Evolutionary conservation across 1,284 basidiomycete genomes (phyloP).

Genomic region (Fomitiporia mediterranea): DNA sequence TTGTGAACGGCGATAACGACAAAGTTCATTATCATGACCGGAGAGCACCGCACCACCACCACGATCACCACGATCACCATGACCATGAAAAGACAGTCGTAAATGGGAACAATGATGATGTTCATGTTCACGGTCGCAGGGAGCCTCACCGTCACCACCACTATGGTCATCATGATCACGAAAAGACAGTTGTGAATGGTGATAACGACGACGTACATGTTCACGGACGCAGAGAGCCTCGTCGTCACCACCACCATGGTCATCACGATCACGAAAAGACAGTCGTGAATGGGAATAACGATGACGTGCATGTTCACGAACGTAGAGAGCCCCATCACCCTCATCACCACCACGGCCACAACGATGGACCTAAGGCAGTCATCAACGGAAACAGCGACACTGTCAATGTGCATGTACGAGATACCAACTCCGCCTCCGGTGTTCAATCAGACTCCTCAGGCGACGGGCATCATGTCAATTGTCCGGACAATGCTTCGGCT

Average conservation of each 20-base stretch:
- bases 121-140: constrained; percentile 21
- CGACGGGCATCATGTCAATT: background rate
- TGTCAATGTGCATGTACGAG: background rate
- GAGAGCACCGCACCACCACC: constrained; percentile 18
- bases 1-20: constrained; percentile 27
- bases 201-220: constrained; percentile 26
- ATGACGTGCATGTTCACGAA: constrained; percentile 20
- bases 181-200: constrained; percentile 24
- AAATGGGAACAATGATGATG: constrained; percentile 25
- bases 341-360: no score
- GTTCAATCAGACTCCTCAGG: background rate
- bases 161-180: constrained; percentile 14
- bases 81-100: constrained; percentile 23
- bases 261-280: constrained; percentile 24
- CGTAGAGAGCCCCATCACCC: background rate
- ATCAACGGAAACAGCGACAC: background rate
- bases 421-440: background rate
- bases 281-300: constrained; percentile 26
- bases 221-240: constrained; percentile 21
- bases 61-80: constrained; percentile 25
- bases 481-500: background rate
- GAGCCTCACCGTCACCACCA: constrained; percentile 21
- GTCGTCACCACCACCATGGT: constrained; percentile 24
- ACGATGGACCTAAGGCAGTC: no score
- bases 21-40: constrained; percentile 22